Percentiles rank a stretch among this genome's conserved stretches.
Conservation (phyloP, 345 rosid species). For the Raphanus sativus region DNA sequence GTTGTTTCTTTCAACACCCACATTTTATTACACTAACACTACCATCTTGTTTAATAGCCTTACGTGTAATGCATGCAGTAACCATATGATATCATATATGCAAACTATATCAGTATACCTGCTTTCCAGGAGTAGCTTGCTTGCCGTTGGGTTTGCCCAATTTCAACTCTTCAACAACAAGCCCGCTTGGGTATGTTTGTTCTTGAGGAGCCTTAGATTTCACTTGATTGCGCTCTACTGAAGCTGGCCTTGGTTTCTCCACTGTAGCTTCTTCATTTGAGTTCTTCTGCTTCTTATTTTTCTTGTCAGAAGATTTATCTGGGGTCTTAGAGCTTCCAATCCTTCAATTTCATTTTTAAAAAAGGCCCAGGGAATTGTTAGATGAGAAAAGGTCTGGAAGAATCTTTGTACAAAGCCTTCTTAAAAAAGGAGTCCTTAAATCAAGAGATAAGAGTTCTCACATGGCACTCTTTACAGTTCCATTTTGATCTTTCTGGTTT, state of each 20-base stretch:
- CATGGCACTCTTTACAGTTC: conserved; percentile 38
- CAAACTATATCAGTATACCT: conserved; percentile 41
- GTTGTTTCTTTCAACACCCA: neutral
- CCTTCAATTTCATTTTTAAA: conserved; percentile 15
- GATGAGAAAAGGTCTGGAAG: neutral
- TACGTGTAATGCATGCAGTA: neutral
- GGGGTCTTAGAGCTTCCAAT: conserved; percentile 34
- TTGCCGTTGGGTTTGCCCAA: conserved; percentile 95
- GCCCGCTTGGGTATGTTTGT: conserved; percentile 74
- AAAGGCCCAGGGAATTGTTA: neutral
- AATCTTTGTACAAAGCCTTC: neutral
- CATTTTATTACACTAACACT: conserved; percentile 5
- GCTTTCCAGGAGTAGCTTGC: conserved; percentile 79
- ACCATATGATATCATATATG: neutral
- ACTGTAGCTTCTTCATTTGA: conserved; percentile 46
- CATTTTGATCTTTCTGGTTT: conserved; percentile 19
- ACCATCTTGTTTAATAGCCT: neutral
- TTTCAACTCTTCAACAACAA: conserved; percentile 74
- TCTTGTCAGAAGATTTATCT: conserved; percentile 52
- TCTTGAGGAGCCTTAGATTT: conserved; percentile 34
- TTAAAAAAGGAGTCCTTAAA: neutral
- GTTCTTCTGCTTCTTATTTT: conserved; percentile 69
- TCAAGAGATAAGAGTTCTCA: conserved; percentile 34
- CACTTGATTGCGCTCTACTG: no score
- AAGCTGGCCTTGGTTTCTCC: neutral